Percentiles rank a stretch among this genome's conserved stretches.
phyloP scores from a whole-genome alignment of 2,329 filamentous ascomycete genomes.

The Exophiala sp. region DNA sequence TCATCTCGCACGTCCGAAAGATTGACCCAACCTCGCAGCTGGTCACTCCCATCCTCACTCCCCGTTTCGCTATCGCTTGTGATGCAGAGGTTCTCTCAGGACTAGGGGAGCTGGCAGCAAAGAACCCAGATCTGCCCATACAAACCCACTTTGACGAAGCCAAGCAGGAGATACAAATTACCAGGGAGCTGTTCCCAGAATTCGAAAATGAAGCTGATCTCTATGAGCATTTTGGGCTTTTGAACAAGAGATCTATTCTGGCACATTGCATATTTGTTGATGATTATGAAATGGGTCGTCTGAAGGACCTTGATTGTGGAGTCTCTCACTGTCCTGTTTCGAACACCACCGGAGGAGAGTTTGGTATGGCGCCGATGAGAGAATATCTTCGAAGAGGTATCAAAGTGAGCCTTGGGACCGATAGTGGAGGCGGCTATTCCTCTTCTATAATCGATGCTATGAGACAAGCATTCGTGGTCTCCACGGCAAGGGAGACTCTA shows the following conservation, averaged over 20 bases:
- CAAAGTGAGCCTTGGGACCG: slow-evolving; percentile 57
- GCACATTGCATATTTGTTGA: slow-evolving; percentile 59
- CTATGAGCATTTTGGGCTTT: slow-evolving; percentile 51
- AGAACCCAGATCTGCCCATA: slow-evolving; percentile 46
- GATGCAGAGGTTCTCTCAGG: slow-evolving; percentile 47
- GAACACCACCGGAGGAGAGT: slow-evolving; percentile 57
- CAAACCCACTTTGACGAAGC: slow-evolving; percentile 62
- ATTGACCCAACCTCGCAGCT: slow-evolving; percentile 42
- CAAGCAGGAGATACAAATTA: slow-evolving; percentile 51
- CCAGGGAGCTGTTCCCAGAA: slow-evolving; percentile 47
- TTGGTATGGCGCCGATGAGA: slow-evolving; percentile 53
- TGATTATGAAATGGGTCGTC: slow-evolving; percentile 44
- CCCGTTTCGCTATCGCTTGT: slow-evolving; percentile 55
- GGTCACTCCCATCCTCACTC: slow-evolving; percentile 48
- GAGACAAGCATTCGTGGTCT: slow-evolving; percentile 48
- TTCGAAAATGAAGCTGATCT: slow-evolving; percentile 53
- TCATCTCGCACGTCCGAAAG: slow-evolving; percentile 37
- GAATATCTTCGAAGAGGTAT: slow-evolving; percentile 50
- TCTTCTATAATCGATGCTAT: slow-evolving; percentile 54
- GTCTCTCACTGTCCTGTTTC: slow-evolving; percentile 56
- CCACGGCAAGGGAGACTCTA: slow-evolving; percentile 30
- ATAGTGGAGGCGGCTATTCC: slow-evolving; percentile 55
- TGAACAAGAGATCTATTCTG: slow-evolving; percentile 50
- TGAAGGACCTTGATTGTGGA: slow-evolving; percentile 46
- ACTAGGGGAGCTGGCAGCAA: slow-evolving; percentile 47